Conservation (phyloP, 805 yeast species). For the Jamesozyma hellenica region DNA sequence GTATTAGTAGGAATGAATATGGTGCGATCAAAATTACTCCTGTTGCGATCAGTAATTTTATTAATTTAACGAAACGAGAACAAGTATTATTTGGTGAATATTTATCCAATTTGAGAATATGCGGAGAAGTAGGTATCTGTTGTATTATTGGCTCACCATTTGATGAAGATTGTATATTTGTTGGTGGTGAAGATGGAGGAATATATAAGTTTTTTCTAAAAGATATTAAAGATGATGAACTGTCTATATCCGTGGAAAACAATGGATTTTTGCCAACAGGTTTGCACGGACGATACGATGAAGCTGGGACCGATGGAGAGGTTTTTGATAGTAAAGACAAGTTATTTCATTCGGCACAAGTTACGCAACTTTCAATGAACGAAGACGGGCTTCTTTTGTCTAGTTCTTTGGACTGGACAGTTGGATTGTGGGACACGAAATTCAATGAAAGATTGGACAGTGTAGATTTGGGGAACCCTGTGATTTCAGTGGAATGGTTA, state of each 20-base stretch:
- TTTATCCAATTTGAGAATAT: background rate
- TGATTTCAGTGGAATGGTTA: slow-evolving; percentile 15
- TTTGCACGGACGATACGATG: too few relatives aligned
- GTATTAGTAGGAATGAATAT: background rate
- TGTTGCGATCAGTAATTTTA: background rate
- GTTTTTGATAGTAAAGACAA: background rate
- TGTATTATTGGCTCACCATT: slow-evolving; percentile 8
- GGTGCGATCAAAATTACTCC: background rate
- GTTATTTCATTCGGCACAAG: slow-evolving; percentile 17
- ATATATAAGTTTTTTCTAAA: slow-evolving; percentile 15
- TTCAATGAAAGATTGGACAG: slow-evolving; percentile 8
- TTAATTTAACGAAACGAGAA: background rate
- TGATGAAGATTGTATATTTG: slow-evolving; percentile 14
- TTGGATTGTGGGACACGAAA: slow-evolving; percentile 19
- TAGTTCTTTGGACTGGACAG: slow-evolving; percentile 20
- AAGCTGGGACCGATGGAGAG: background rate
- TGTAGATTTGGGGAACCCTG: slow-evolving; percentile 13
- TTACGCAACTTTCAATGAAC: slow-evolving; percentile 12
- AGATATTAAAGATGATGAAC: slow-evolving; percentile 3
- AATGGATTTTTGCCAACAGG: slow-evolving; percentile 21
- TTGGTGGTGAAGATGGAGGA: slow-evolving; percentile 24
- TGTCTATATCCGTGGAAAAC: slow-evolving; percentile 9
- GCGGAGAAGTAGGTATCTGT: slow-evolving; percentile 3
- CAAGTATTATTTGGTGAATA: background rate
- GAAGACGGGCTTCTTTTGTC: slow-evolving; percentile 13